Evolutionary conservation across 495 filamentous ascomycete species (phyloP), one percentile per base, ranked within the genome.

Genomic region (Hyaloscypha bicolor): DNA sequence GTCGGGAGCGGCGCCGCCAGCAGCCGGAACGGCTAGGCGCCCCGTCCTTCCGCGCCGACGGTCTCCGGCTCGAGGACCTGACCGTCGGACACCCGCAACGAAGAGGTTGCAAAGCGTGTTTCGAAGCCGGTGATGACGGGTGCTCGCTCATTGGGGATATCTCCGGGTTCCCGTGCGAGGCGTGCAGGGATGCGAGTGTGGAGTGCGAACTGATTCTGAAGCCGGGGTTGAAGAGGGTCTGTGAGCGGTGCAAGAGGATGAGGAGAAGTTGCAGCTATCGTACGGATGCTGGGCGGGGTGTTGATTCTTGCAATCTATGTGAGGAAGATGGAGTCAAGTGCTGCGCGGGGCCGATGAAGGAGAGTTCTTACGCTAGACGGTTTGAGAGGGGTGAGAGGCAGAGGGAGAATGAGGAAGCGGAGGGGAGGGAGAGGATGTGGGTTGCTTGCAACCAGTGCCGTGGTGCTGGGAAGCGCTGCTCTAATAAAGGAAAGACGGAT

Each of bases 31-130:
- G 9, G 53, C 42, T 39, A 52, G 64, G 64, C 55, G n/a, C 16
- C 42, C 55, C 29, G 30, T 30, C 21, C n/a, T 57, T n/a, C 22
- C 62, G 69, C 39, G 32, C 14, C 9, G 69, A 72, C 52, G 69
- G 69, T 1, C 55, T 72, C n/a, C 69, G 62, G 21, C 33, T 69
- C 12, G 51, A 48, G 6, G 39, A 65, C 35, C 21, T 72, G 1
- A 66, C 66, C 4, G 22, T 45, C 3, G 67, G 60, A 25, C 63
- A 72, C 58, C 67, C 64, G 14, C 63, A 66, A 22, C 63, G 63
- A 11, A 25, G 67, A 21, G 70, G 67, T 6, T 73, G 71, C 58
- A 70, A 68, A 51, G 33, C 61, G 9, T 73, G 71, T 51, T 73
- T 73, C 29, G 16, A 35, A 9, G 19, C 56, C 1, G 67, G 64